Evolutionary conservation across 306 rosid species (phyloP).

Genomic region (Cucurbita maxima): DNA sequence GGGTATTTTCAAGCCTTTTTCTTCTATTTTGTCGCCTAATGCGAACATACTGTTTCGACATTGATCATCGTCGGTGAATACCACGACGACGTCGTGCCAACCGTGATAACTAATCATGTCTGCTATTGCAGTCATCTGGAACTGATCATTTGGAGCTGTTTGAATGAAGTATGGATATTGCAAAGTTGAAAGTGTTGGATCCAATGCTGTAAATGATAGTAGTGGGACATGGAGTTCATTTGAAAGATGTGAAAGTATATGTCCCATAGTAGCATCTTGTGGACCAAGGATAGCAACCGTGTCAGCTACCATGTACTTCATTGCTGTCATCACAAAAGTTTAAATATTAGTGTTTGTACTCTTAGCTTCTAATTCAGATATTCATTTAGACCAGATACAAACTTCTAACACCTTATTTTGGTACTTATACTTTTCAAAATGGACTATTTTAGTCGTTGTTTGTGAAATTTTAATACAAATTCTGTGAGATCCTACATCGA

Average conservation of each 20-base stretch:
- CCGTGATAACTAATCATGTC: conserved; percentile 21
- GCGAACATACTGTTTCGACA: conserved; percentile 28
- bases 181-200: conserved; percentile 24
- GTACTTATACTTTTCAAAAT: neutral
- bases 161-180: conserved; percentile 44
- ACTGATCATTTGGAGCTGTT: conserved; percentile 42
- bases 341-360: neutral
- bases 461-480: no score
- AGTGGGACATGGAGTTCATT: conserved; percentile 39
- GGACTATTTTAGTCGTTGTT: neutral
- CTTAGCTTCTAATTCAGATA: no score
- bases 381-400: neutral
- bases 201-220: conserved; percentile 34
- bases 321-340: conserved; percentile 15
- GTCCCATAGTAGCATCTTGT: conserved; percentile 31
- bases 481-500: no score
- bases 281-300: conserved; percentile 40
- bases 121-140: conserved; percentile 41
- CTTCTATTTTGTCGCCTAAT: conserved; percentile 28
- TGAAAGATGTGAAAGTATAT: conserved; percentile 32
- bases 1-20: conserved; percentile 22
- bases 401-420: neutral
- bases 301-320: conserved; percentile 27
- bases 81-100: conserved; percentile 24
- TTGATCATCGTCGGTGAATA: conserved; percentile 34